phyloP scores from a whole-genome alignment of 805 yeast species.

The Schwanniomyces vanrijiae region DNA sequence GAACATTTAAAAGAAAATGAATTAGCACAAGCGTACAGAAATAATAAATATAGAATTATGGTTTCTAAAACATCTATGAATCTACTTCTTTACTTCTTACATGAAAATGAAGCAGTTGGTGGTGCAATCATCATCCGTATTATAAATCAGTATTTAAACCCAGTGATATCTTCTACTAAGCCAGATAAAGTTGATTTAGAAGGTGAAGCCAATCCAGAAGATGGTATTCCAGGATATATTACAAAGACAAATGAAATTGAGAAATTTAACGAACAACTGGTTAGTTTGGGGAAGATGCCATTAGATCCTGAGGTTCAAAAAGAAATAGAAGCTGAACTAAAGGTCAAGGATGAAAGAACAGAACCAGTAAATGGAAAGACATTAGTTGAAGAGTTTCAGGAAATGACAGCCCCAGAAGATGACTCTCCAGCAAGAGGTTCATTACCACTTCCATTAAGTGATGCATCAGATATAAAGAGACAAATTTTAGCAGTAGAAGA shows the following conservation, averaged over 20 bases:
- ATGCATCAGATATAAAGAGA: slow-evolving; percentile 74
- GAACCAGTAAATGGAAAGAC: slow-evolving; percentile 36
- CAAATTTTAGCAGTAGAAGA: slow-evolving; percentile 81
- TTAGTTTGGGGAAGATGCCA: slow-evolving; percentile 82
- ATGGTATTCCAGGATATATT: slow-evolving; percentile 50
- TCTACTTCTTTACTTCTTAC: slow-evolving; percentile 78
- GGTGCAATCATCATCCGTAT: slow-evolving; percentile 84
- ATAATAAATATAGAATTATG: slow-evolving; percentile 69
- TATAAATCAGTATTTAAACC: slow-evolving; percentile 78
- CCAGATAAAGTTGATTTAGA: slow-evolving; percentile 42
- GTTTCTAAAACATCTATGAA: slow-evolving; percentile 85
- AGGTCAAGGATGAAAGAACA: slow-evolving; percentile 65
- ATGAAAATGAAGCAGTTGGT: slow-evolving; percentile 89
- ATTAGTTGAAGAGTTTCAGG: slow-evolving; percentile 39
- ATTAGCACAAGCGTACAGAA: slow-evolving; percentile 71
- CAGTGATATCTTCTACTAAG: slow-evolving; percentile 41
- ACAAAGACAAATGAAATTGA: slow-evolving; percentile 50
- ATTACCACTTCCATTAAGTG: slow-evolving; percentile 84
- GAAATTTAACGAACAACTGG: slow-evolving; percentile 65
- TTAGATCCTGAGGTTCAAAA: slow-evolving; percentile 79
- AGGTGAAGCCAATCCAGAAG: slow-evolving; percentile 51
- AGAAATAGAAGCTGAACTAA: slow-evolving; percentile 82
- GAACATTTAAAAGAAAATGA: slow-evolving; percentile 84
- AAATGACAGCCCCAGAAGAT: slow-evolving; percentile 49
- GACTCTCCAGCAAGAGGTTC: slow-evolving; percentile 74